Conservation (phyloP, 1,284 basidiomycete genomes). For the Rhodotorula glutinis region DNA sequence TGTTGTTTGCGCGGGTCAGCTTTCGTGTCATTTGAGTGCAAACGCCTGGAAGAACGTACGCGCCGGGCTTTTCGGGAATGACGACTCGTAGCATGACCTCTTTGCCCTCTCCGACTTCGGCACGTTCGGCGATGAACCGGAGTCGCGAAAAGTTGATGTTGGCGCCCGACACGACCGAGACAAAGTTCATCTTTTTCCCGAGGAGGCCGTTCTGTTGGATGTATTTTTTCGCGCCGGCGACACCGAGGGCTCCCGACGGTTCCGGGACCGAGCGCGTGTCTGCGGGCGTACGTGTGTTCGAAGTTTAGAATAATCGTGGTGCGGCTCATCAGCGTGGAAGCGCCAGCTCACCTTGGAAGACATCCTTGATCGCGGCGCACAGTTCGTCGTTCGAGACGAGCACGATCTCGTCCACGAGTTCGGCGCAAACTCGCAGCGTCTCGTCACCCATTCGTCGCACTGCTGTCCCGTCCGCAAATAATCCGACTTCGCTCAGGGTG, state of each 20-base stretch:
- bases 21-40: too few species aligned
- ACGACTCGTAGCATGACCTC: conserved; percentile 91
- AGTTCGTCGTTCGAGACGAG: conserved; percentile 92
- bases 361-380: conserved; percentile 97
- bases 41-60: conserved; percentile 62
- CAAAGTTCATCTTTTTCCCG: conserved; percentile 79
- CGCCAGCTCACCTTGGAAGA: conserved; percentile 79
- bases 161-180: conserved; percentile 88
- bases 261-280: conserved; percentile 93
- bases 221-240: conserved; percentile 89
- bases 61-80: conserved; percentile 87
- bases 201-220: conserved; percentile 76
- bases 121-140: conserved; percentile 95
- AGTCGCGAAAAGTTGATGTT: conserved; percentile 99
- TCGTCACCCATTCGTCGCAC: conserved; percentile 96
- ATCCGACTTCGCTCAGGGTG: conserved; percentile 82
- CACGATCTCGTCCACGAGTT: conserved; percentile 79
- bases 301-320: too few species aligned
- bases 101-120: conserved; percentile 90
- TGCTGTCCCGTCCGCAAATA: conserved; percentile 98
- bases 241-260: conserved; percentile 89
- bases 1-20: too few species aligned
- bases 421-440: conserved; percentile 84
- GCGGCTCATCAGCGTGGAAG: too few species aligned
- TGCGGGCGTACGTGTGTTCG: conserved; percentile 52